Evolutionary conservation across 129 eudicot genomes (phyloP).

Genomic region (Lactuca saligna): DNA sequence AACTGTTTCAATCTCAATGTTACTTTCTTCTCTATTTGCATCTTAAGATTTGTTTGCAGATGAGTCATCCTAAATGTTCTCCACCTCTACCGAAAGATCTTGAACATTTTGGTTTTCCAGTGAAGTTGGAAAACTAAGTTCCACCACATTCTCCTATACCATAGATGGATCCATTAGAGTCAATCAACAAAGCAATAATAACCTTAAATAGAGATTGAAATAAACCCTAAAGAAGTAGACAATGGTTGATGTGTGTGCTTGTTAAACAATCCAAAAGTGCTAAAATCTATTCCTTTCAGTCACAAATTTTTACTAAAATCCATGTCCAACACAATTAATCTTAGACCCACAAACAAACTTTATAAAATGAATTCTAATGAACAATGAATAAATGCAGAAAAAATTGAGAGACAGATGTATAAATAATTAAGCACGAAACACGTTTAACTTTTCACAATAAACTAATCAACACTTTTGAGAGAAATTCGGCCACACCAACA

Average conservation of each 20-base stretch:
- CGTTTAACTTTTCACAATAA: constrained; percentile 18
- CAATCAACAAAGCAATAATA: neutral
- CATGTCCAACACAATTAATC: constrained; percentile 22
- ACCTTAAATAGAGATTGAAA: neutral
- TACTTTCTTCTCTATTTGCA: constrained; percentile 27
- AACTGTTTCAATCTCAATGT: constrained; percentile 34
- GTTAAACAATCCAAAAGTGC: constrained; percentile 28
- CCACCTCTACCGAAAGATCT: constrained; percentile 30
- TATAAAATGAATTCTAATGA: constrained; percentile 6
- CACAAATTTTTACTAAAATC: constrained; percentile 2
- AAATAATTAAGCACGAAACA: constrained; percentile 28
- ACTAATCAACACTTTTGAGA: neutral
- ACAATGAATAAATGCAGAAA: constrained; percentile 16
- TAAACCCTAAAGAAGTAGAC: constrained; percentile 18
- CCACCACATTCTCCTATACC: constrained; percentile 46
- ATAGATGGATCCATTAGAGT: constrained; percentile 38
- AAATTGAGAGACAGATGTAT: constrained; percentile 21
- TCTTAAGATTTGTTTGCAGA: no score
- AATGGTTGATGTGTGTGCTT: neutral
- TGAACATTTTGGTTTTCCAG: constrained; percentile 35
- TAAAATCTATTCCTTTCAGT: neutral
- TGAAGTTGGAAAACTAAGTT: constrained; percentile 6
- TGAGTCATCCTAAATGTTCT: constrained; percentile 12
- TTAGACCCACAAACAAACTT: constrained; percentile 21
- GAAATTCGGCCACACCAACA: constrained; percentile 42